These are phyloP conservation scores for Ambrosia artemisiifolia DNA, from an alignment of 129 eudicot genomes.

Conservation along the genomic window DNA sequence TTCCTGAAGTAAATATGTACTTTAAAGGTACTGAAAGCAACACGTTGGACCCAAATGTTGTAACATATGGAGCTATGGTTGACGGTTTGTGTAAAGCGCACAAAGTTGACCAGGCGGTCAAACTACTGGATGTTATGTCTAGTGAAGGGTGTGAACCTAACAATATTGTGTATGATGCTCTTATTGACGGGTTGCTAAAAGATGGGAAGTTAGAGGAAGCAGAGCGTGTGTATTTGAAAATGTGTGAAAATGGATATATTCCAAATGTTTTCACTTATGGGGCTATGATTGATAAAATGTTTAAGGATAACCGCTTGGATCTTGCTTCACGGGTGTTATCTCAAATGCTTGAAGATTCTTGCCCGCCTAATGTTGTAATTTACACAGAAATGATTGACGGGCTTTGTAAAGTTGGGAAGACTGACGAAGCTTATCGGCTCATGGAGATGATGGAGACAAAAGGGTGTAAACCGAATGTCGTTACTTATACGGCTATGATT, in stretches of 20 bases:
- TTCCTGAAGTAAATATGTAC: constrained; percentile 54
- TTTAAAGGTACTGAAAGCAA: constrained; percentile 41
- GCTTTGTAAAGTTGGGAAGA: constrained; percentile 80
- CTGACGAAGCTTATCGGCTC: constrained; percentile 81
- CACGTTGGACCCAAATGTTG: constrained; percentile 61
- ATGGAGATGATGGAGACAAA: constrained; percentile 94
- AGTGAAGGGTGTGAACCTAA: constrained; percentile 81
- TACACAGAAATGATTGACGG: constrained; percentile 94
- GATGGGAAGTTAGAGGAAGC: constrained; percentile 84
- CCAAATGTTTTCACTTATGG: constrained; percentile 75
- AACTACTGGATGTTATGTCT: constrained; percentile 71
- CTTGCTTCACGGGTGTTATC: constrained; percentile 77
- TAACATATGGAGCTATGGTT: constrained; percentile 90
- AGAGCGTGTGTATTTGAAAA: constrained; percentile 56
- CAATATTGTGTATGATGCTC: constrained; percentile 83
- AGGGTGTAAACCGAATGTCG: constrained; percentile 89
- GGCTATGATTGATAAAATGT: constrained; percentile 76
- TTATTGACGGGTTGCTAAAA: constrained; percentile 91
- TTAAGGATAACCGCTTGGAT: constrained; percentile 89
- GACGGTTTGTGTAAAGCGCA: constrained; percentile 93
- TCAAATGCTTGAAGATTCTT: constrained; percentile 72
- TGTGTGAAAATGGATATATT: constrained; percentile 68
- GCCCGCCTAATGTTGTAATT: constrained; percentile 78
- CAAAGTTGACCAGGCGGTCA: constrained; percentile 64
- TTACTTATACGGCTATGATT: constrained; percentile 89